Percentiles rank a stretch among this genome's conserved stretches.
Evolutionary conservation across 2,329 filamentous ascomycete genomes (phyloP).

Genomic region (Fusarium coicis): DNA sequence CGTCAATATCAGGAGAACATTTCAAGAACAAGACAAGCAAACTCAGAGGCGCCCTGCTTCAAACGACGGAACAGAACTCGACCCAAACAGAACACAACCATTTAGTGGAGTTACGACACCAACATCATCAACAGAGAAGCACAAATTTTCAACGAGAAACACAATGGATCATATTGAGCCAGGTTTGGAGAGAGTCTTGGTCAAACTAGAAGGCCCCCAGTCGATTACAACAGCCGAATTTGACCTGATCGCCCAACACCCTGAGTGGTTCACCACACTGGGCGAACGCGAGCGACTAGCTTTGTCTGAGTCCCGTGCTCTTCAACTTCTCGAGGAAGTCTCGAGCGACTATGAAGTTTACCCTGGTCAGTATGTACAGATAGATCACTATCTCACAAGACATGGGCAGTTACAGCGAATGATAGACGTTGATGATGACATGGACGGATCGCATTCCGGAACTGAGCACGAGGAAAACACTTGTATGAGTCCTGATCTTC

Average conservation of each 20-base stretch:
- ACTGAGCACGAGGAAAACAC: background rate
- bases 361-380: no score
- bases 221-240: background rate
- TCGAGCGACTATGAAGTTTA: background rate
- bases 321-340: background rate
- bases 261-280: background rate
- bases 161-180: background rate
- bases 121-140: background rate
- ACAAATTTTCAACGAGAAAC: background rate
- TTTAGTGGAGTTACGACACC: background rate
- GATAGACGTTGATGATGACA: background rate
- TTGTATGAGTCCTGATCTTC: background rate
- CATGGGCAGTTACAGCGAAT: background rate
- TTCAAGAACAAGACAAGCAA: background rate
- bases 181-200: background rate
- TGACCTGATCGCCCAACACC: background rate
- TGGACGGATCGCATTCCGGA: background rate
- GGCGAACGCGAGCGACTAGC: no score
- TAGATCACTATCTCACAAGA: background rate
- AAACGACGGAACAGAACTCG: background rate
- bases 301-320: background rate
- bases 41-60: no score
- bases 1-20: background rate
- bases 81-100: background rate
- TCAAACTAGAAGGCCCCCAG: background rate